phyloP scores from a whole-genome alignment of 495 filamentous ascomycete species.

The Xylaria curta region DNA sequence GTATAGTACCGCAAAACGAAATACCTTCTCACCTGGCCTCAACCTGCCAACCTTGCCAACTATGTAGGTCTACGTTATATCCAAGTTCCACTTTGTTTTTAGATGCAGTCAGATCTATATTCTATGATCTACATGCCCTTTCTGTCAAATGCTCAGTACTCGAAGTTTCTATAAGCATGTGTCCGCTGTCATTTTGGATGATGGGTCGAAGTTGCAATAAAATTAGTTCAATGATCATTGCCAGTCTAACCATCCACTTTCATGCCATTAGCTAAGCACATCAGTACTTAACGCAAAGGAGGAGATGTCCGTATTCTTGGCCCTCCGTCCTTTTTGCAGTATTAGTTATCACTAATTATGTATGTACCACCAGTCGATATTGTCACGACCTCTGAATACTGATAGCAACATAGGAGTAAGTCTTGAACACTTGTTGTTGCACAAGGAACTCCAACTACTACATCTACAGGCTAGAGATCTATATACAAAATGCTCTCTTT shows the following conservation, averaged over 20 bases:
- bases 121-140: not conserved
- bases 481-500: too few relatives aligned
- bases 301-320: not conserved
- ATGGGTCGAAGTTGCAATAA: not conserved
- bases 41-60: too few relatives aligned
- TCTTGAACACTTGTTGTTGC: too few relatives aligned
- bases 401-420: too few relatives aligned
- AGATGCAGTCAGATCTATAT: not conserved
- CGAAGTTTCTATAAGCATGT: not conserved
- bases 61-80: not conserved
- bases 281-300: not conserved
- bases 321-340: not conserved
- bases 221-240: not conserved
- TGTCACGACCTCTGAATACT: too few relatives aligned
- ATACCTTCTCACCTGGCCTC: too few relatives aligned
- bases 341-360: not conserved
- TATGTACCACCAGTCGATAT: not conserved
- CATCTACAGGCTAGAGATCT: too few relatives aligned
- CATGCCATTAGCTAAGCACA: not conserved
- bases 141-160: too few relatives aligned
- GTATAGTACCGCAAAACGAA: too few relatives aligned
- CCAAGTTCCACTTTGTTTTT: not conserved
- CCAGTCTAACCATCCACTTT: not conserved
- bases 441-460: too few relatives aligned
- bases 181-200: not conserved